Base-by-base conservation (phyloP, 2,329 filamentous ascomycete species). In the Aphanocladium album region DNA sequence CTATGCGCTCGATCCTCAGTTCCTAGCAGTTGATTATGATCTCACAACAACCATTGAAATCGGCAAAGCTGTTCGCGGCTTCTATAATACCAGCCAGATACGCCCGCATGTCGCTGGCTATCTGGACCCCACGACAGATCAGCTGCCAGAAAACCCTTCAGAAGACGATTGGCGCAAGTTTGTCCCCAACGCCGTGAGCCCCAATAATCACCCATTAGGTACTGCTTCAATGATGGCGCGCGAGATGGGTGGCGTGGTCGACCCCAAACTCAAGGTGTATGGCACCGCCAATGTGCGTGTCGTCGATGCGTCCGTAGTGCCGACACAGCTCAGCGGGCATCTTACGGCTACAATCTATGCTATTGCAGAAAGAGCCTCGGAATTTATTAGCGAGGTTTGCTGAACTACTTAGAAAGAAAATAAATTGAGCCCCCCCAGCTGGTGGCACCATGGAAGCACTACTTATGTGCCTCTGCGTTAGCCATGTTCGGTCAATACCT, bases 1-100 rank as follows among this genome's bases (percentile, higher is more conserved):
- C 7, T 77, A 79, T 0, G 62, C 67, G 11, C 73, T 77, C 27
- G 71, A 77, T 61, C 74, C 74, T 1, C 67, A 68, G 17, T 76
- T 72, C 57, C 70, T 74, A 51, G 59, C 70, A 5, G 60, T 71
- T 46, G 73, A 76, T 59, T 73, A 76, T 25, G 76, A 77, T 53
- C 54, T 73, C n/a, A 52, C 65, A 0, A 64, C 67, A 6, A 67
- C 71, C 60, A 65, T 71, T 0, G 67, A 62, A 0, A 60, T 71
- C 0, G 73, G 70, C 0, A 71, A 71, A 17, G 57, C 72, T 25
- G 68, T 70, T 2, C 67, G 68, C 35, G 56, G 52, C 9, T 69
- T 76, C 45, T 77, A 70, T 69, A 37, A 65, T n/a, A 70, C 70
- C 4, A 43, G 62, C 21, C 73, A 72, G 4, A 49, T 72, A 9